These are phyloP conservation scores for Xerocomus potaroensis DNA, from an alignment of 768 basidiomycete genomes.

Conservation along the genomic window DNA sequence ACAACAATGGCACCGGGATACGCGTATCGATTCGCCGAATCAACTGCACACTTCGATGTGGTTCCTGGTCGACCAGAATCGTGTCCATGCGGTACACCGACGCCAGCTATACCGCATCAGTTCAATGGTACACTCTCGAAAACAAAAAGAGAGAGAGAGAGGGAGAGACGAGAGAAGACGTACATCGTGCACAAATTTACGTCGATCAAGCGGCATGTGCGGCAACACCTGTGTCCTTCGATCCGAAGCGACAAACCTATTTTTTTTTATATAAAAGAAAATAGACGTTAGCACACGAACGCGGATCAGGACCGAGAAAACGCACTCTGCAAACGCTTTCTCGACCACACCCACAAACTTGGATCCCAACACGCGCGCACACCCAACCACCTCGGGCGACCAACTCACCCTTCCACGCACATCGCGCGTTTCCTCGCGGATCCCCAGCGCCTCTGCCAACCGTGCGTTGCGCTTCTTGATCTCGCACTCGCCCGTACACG, in stretches of 20 bases:
- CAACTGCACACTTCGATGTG: conserved; percentile 80
- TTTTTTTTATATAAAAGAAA: not conserved
- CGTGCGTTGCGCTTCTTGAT: conserved; percentile 83
- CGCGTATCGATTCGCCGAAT: conserved; percentile 79
- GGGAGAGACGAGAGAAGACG: too few species aligned
- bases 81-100: conserved; percentile 78
- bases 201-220: conserved; percentile 71
- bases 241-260: conserved; percentile 67
- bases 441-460: conserved; percentile 89
- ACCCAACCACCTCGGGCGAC: conserved; percentile 55
- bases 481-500: conserved; percentile 81
- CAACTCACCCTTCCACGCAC: conserved; percentile 45
- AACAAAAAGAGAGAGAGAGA: not conserved
- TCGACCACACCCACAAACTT: conserved; percentile 75
- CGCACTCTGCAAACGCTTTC: conserved; percentile 76
- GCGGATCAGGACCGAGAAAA: conserved; percentile 22
- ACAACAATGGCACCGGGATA: conserved; percentile 68
- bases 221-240: conserved; percentile 72
- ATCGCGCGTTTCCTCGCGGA: conserved; percentile 51
- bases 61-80: conserved; percentile 89
- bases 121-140: not conserved
- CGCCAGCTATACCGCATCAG: conserved; percentile 49
- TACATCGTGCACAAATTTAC: conserved; percentile 81
- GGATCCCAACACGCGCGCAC: conserved; percentile 44
- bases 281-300: not conserved